Conservation (phyloP, 2,329 filamentous ascomycete genomes). For the Fonsecaea multimorphosa region DNA sequence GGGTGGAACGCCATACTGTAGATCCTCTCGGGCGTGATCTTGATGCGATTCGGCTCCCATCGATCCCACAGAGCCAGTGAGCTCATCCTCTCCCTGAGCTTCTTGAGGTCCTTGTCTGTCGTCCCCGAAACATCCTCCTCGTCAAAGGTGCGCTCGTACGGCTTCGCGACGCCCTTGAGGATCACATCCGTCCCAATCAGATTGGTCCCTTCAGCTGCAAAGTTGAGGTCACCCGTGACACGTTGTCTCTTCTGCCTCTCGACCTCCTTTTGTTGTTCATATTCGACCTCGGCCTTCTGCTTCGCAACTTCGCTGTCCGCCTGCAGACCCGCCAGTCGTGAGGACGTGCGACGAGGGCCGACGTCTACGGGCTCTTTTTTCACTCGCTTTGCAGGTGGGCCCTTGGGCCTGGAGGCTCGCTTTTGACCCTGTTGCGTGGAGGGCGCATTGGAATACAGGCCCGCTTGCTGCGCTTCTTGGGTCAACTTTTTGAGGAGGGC, state of each 20-base stretch:
- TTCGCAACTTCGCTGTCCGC: slow-evolving; percentile 72
- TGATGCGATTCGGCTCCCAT: slow-evolving; percentile 87
- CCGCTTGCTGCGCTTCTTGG: slow-evolving; percentile 69
- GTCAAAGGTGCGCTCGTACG: slow-evolving; percentile 82
- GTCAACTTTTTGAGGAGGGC: slow-evolving; percentile 80
- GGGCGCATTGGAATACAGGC: slow-evolving; percentile 64
- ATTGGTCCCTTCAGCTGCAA: slow-evolving; percentile 73
- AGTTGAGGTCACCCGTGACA: slow-evolving; percentile 70
- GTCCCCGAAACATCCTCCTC: slow-evolving; percentile 83
- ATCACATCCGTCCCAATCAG: slow-evolving; percentile 68
- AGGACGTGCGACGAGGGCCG: slow-evolving; percentile 65
- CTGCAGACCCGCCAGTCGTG: slow-evolving; percentile 66
- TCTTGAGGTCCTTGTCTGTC: slow-evolving; percentile 74
- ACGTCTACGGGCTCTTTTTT: slow-evolving; percentile 67
- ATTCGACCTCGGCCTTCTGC: slow-evolving; percentile 70
- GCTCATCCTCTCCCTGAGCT: slow-evolving; percentile 76
- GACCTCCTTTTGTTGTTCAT: slow-evolving; percentile 61
- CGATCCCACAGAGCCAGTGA: slow-evolving; percentile 79
- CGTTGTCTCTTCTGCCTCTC: slow-evolving; percentile 68
- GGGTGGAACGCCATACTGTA: slow-evolving; percentile 92
- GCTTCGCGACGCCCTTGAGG: slow-evolving; percentile 70
- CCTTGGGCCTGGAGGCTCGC: slow-evolving; percentile 52
- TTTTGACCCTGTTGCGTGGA: slow-evolving; percentile 53
- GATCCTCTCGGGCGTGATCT: slow-evolving; percentile 84
- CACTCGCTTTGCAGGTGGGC: slow-evolving; percentile 56